Evolutionary conservation across 1,284 basidiomycete species (phyloP), one percentile per base, ranked within the genome.

Genomic region (Marasmius tenuissimus): DNA sequence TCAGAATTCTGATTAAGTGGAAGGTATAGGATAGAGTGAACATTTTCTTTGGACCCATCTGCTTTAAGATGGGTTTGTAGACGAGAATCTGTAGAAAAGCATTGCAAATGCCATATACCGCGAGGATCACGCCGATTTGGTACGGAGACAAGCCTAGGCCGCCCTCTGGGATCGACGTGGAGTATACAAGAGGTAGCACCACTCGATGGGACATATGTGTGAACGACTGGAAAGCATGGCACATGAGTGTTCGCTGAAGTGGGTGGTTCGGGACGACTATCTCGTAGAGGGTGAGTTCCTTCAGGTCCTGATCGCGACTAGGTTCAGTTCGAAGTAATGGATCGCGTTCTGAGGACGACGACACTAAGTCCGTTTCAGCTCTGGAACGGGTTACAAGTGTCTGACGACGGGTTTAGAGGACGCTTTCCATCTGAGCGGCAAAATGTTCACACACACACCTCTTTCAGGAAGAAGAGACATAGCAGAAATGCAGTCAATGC

Each of bases 151-250:
- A 56, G 9, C 67, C 66, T 1, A 70, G 60, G 16, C 69, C 69
- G 22, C 69, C 69, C 7, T 48, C 38, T 3, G 50, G 11, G 9
- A 68, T 64, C 10, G 66, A 61, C 37, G 66, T 59, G 11, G 64
- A 63, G 42, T 68, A 63, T 56, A 63, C 64, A 22, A 72, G 63
- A 11, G 70, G 69, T 11, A 65, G 63, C 50, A 73, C 63, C 9
- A 69, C 69, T 11, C 50, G 50, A 51, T 67, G 66, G 12, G 63
- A 59, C 48, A 78, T 78, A 48, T 78, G 75, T n/a, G 73, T 61
- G 49, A 80, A 76, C 9, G 72, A 67, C 2, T 78, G 64, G 42
- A 75, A 67, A 7, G 66, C 67, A 61, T 76, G 75, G 63, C 71
- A 74, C 11, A 67, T 6, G 16, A 78, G 66, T 6, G 77, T 66